These are phyloP conservation scores for Phytopythium helicoides DNA, from an alignment of 352 stramenopile genomes.

Conservation along the genomic window DNA sequence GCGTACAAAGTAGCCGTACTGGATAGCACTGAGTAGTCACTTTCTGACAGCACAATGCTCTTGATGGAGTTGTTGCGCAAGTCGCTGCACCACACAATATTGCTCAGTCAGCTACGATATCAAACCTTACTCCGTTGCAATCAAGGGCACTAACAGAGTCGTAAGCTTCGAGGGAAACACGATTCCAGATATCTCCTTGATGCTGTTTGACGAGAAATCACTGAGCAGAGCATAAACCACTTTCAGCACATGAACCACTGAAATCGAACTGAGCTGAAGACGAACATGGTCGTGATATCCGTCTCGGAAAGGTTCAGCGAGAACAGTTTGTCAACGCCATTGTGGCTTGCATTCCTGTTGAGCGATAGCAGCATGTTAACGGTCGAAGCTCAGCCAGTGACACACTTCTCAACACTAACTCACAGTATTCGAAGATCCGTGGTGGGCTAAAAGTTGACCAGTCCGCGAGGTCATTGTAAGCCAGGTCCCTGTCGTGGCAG, in stretches of 20 bases:
- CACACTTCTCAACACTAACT: not conserved
- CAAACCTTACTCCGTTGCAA: not conserved
- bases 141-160: conserved; percentile 12
- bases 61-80: conserved; percentile 33
- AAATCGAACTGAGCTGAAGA: not conserved
- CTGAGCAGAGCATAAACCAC: conserved; percentile 11
- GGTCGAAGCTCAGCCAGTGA: not conserved
- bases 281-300: conserved; percentile 28
- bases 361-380: not conserved
- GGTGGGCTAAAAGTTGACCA: conserved; percentile 24
- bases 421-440: conserved; percentile 28
- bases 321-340: conserved; percentile 16
- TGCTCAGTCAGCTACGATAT: not conserved
- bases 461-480: conserved; percentile 24
- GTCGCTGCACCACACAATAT: conserved; percentile 16
- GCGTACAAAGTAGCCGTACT: conserved; percentile 22
- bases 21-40: conserved; percentile 18
- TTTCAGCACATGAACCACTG: not conserved
- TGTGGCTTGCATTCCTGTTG: conserved; percentile 29
- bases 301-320: conserved; percentile 19
- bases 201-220: conserved; percentile 29
- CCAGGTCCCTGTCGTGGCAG: conserved; percentile 18
- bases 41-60: conserved; percentile 22
- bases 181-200: conserved; percentile 24
- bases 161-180: conserved; percentile 26